A percentile compares a stretch with the other conserved stretches of the same genome.
Conservation (phyloP, 768 basidiomycete genomes). For the Suillus variegatus region DNA sequence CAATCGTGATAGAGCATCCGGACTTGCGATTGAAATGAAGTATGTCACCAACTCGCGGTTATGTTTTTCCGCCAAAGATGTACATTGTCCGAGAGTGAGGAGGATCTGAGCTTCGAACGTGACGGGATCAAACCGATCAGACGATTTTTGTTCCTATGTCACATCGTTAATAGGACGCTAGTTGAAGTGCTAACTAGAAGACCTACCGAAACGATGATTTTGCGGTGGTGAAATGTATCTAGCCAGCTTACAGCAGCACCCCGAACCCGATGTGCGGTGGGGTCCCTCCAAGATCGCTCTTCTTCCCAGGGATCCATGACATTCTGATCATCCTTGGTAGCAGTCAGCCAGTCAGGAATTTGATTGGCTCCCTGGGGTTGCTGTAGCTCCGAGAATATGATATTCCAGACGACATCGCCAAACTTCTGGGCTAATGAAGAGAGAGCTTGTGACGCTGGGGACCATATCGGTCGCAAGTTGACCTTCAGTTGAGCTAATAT, state of each 20-base stretch:
- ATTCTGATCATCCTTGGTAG: constrained; percentile 18
- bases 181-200: background rate
- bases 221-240: constrained; percentile 28
- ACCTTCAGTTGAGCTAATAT: constrained; percentile 84
- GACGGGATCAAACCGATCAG: constrained; percentile 66
- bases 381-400: constrained; percentile 66
- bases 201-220: constrained; percentile 38
- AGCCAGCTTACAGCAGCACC: constrained; percentile 51
- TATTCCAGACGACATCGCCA: constrained; percentile 70
- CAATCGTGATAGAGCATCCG: constrained; percentile 42
- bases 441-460: constrained; percentile 72
- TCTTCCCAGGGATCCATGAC: constrained; percentile 53
- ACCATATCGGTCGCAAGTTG: constrained; percentile 89
- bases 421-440: constrained; percentile 52
- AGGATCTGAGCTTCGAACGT: constrained; percentile 87
- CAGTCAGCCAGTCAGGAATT: constrained; percentile 30
- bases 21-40: constrained; percentile 60
- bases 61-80: constrained; percentile 80
- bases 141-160: constrained; percentile 38
- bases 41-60: constrained; percentile 85
- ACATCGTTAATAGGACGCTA: background rate
- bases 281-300: constrained; percentile 77
- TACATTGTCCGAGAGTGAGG: constrained; percentile 62
- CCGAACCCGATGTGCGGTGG: constrained; percentile 64
- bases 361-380: background rate